Conservation (phyloP, 495 filamentous ascomycete genomes). For the Xylaria curta region DNA sequence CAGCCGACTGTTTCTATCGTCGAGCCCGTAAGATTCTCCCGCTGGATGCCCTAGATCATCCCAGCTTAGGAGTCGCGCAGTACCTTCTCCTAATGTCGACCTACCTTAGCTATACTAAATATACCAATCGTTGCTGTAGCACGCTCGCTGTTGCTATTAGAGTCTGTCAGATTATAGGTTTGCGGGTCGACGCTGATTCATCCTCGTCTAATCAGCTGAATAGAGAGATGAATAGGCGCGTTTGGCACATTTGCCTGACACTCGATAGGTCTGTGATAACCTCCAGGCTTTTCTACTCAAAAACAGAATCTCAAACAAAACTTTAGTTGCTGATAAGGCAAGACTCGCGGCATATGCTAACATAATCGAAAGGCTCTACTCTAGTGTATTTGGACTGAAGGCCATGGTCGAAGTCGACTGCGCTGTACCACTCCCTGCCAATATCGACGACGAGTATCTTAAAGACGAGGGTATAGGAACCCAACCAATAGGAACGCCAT, state of each 20-base stretch:
- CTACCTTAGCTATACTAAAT: slow-evolving; percentile 7
- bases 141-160: background rate
- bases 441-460: background rate
- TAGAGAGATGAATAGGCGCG: background rate
- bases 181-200: background rate
- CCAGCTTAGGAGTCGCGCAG: background rate
- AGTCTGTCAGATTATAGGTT: background rate
- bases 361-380: background rate
- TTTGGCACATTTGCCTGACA: background rate
- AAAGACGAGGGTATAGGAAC: background rate
- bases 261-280: background rate
- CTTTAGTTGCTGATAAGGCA: background rate
- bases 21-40: background rate
- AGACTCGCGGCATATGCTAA: background rate
- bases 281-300: background rate
- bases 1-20: background rate
- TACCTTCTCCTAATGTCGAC: background rate
- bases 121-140: slow-evolving; percentile 2
- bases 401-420: background rate
- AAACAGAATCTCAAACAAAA: background rate
- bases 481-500: background rate
- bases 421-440: background rate
- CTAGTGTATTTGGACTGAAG: background rate
- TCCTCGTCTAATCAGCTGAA: background rate
- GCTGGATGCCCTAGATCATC: background rate